Conservation (phyloP, 2,329 filamentous ascomycete species). For the Claviceps sp. region DNA sequence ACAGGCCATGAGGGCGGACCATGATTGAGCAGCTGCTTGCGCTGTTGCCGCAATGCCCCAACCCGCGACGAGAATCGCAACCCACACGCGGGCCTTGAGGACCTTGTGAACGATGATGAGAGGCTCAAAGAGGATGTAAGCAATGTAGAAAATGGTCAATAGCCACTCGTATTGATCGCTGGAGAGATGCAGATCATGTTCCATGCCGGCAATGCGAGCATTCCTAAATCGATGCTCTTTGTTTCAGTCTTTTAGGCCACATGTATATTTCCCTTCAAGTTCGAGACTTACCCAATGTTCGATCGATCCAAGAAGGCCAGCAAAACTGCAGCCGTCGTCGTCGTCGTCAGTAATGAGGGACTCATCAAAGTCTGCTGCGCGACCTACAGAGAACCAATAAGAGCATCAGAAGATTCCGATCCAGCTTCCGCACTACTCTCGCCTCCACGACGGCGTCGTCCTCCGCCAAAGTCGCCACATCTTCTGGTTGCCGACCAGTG, state of each 20-base stretch:
- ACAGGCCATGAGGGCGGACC: constrained; percentile 29
- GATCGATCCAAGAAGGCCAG: constrained; percentile 11
- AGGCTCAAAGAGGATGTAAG: constrained; percentile 9
- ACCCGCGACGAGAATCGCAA: constrained; percentile 4
- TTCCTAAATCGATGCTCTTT: constrained; percentile 6
- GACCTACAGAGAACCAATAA: constrained; percentile 1
- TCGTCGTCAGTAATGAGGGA: not conserved
- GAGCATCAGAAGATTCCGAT: not conserved
- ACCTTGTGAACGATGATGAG: constrained; percentile 7
- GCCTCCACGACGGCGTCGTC: constrained; percentile 1
- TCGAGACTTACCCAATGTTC: constrained; percentile 8
- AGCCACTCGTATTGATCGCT: constrained; percentile 11
- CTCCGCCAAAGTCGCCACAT: not conserved
- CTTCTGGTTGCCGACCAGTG: not conserved
- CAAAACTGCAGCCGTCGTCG: constrained; percentile 3
- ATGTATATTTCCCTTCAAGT: not conserved
- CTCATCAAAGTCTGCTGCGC: not conserved
- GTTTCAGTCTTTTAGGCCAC: not conserved
- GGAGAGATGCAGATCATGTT: constrained; percentile 10
- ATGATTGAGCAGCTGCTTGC: constrained; percentile 31
- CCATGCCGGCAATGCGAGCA: constrained; percentile 12
- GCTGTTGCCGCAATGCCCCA: constrained; percentile 16
- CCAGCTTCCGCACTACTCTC: constrained; percentile 1
- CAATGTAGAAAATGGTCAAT: constrained; percentile 13
- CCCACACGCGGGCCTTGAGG: constrained; percentile 4